Evolutionary conservation across 345 rosid genomes (phyloP).

Genomic region (Hevea brasiliensis): DNA sequence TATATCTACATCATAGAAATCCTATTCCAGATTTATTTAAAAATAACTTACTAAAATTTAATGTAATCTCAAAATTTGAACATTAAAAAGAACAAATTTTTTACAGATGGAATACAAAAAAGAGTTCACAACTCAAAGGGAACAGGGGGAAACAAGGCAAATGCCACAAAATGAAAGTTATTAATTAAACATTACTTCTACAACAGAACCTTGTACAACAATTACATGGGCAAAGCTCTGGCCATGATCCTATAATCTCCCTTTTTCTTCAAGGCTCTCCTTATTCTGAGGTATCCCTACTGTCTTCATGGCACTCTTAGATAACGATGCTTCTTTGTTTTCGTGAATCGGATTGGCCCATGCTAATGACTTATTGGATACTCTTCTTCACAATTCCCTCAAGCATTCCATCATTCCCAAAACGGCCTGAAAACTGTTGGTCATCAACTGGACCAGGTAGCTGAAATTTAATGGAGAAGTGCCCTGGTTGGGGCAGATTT

Average conservation of each 20-base stretch:
- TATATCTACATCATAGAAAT: too few relatives aligned
- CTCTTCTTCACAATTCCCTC: conserved; percentile 73
- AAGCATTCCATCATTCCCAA: conserved; percentile 62
- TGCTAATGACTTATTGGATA: not conserved
- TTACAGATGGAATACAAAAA: too few relatives aligned
- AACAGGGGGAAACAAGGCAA: not conserved
- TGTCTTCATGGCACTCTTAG: not conserved
- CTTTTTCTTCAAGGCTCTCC: not conserved
- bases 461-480: conserved; percentile 58
- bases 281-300: not conserved
- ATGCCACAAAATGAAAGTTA: not conserved
- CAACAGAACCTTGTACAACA: too few relatives aligned
- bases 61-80: too few relatives aligned
- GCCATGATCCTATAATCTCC: not conserved
- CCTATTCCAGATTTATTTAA: too few relatives aligned
- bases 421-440: conserved; percentile 44
- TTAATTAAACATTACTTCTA: too few relatives aligned
- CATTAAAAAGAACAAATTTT: too few relatives aligned
- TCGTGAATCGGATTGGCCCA: conserved; percentile 18
- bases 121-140: too few relatives aligned
- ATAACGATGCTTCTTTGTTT: not conserved
- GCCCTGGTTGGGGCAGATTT: conserved; percentile 74
- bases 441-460: conserved; percentile 79
- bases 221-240: not conserved
- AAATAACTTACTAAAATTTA: too few relatives aligned